A percentile compares a stretch with the other conserved stretches of the same genome.
Evolutionary conservation across 768 basidiomycete species (phyloP).

Genomic region (Leccinum rimulosum): DNA sequence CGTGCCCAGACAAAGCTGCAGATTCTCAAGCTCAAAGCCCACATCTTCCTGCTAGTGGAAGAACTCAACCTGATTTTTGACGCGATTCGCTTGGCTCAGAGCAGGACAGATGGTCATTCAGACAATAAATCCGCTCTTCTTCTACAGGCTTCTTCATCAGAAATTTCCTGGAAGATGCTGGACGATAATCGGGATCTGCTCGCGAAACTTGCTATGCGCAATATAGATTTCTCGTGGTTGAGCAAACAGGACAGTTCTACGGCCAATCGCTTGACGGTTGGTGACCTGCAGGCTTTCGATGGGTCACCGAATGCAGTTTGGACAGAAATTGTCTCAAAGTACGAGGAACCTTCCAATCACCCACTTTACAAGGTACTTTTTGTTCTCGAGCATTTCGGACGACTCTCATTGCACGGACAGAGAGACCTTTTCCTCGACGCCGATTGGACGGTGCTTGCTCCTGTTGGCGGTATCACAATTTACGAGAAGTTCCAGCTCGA

Average conservation of each 20-base stretch:
- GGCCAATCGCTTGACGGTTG: conserved; percentile 69
- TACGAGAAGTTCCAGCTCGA: conserved; percentile 79
- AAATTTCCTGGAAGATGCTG: conserved; percentile 92
- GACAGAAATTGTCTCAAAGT: conserved; percentile 84
- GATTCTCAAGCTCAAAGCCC: conserved; percentile 65
- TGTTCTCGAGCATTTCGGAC: not conserved
- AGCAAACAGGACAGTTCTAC: conserved; percentile 87
- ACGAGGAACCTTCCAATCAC: conserved; percentile 67
- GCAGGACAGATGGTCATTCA: conserved; percentile 60
- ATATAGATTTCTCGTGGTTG: conserved; percentile 79
- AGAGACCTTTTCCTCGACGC: conserved; percentile 71
- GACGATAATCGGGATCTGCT: conserved; percentile 69
- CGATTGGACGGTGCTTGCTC: conserved; percentile 81
- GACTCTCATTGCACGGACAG: conserved; percentile 35
- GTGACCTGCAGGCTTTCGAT: conserved; percentile 83
- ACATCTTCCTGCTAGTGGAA: conserved; percentile 69
- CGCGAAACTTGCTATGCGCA: conserved; percentile 80
- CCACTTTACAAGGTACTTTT: conserved; percentile 62
- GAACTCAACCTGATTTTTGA: conserved; percentile 85
- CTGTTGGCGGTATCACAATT: conserved; percentile 91
- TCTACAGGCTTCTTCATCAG: conserved; percentile 76
- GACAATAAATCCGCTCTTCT: conserved; percentile 80
- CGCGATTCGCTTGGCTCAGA: conserved; percentile 80
- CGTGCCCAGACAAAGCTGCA: conserved; percentile 48
- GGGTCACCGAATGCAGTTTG: conserved; percentile 78